phyloP scores from a whole-genome alignment of 345 rosid species.

The Lumnitzera racemosa region DNA sequence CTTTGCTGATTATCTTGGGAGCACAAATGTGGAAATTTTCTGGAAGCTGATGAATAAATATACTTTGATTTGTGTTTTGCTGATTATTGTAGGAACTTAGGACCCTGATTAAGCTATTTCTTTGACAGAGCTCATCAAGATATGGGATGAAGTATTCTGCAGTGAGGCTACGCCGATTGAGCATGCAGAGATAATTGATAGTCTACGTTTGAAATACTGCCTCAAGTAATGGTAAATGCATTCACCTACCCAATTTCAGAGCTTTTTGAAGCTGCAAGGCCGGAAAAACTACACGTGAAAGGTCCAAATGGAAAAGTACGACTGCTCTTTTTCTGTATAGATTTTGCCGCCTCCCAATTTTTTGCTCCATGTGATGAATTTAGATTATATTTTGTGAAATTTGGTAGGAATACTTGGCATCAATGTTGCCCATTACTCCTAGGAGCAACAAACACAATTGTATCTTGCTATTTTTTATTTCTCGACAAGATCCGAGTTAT shows the following conservation, averaged over 20 bases:
- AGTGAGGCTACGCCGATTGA: constrained; percentile 52
- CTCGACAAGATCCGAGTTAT: too few relatives aligned
- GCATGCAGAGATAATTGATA: constrained; percentile 51
- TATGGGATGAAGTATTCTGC: constrained; percentile 69
- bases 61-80: background rate
- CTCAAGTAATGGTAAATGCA: constrained; percentile 16
- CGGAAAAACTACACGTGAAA: too few relatives aligned
- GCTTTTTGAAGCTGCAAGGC: background rate
- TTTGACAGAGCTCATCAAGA: constrained; percentile 59
- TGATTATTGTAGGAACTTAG: background rate
- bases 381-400: too few relatives aligned
- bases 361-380: too few relatives aligned
- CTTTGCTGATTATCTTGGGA: background rate
- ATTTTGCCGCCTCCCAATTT: too few relatives aligned
- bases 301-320: too few relatives aligned
- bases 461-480: too few relatives aligned
- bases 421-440: too few relatives aligned
- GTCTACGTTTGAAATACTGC: constrained; percentile 43
- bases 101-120: constrained; percentile 12
- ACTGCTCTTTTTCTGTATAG: too few relatives aligned
- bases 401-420: too few relatives aligned
- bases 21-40: background rate
- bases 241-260: too few relatives aligned
- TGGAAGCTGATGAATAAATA: background rate
- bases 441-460: too few relatives aligned